Evolutionary conservation across 768 basidiomycete species (phyloP), one percentile per base, ranked within the genome.

Genomic region (Tephrocybe sp.): DNA sequence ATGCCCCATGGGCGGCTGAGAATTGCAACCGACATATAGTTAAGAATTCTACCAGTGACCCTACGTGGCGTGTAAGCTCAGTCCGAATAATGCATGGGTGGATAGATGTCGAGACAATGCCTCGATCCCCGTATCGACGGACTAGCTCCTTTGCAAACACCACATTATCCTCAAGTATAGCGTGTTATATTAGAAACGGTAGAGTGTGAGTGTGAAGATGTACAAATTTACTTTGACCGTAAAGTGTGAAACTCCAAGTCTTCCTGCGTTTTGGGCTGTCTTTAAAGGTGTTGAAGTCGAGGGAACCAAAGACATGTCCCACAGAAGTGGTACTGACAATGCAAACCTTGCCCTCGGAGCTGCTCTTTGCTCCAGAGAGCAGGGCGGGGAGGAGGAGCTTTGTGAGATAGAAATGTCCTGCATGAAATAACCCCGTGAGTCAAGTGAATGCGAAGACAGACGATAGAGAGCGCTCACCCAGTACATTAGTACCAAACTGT

Each of bases 401-500:
- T 8, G 75, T 76, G 32, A 80, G 62, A 56, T 71, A 76, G 56
- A 73, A 75, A 54, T 80, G 79, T 0, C 79, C n/a, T n/a, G n/a
- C n/a, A n/a, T n/a, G n/a, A n/a, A n/a, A n/a, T n/a, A n/a, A n/a
- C n/a, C n/a, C n/a, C n/a, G n/a, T n/a, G n/a, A n/a, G n/a, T n/a
- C n/a, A n/a, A n/a, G n/a, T n/a, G n/a, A n/a, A n/a, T n/a, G n/a
- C n/a, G n/a, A n/a, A n/a, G n/a, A n/a, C n/a, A n/a, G n/a, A n/a
- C n/a, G n/a, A n/a, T n/a, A n/a, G n/a, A n/a, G n/a, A n/a, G n/a
- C n/a, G n/a, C n/a, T n/a, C n/a, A n/a, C n/a, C 80, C 7, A 81
- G 70, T 7, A 76, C 74, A 54, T 84, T 84, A 2, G 77, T 80
- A 8, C 81, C 81, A 44, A 82, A 81, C 55, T 80, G 77, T 3